These are phyloP conservation scores for Myxozyma neglecta DNA, from an alignment of 805 yeast species.

Conservation along the genomic window DNA sequence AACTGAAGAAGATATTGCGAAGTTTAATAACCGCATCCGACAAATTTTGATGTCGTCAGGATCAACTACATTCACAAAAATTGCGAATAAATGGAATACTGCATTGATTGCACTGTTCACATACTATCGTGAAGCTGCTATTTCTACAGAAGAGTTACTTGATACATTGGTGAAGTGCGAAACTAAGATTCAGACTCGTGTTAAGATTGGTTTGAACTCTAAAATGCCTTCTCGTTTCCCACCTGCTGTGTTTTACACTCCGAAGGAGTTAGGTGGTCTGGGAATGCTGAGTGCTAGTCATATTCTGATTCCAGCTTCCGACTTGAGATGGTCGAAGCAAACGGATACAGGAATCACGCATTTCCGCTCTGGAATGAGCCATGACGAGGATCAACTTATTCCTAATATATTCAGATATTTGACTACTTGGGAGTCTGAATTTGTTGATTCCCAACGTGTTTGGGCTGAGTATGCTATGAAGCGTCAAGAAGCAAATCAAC, in stretches of 20 bases:
- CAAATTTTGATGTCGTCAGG: slow-evolving; percentile 95
- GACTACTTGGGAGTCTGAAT: slow-evolving; percentile 96
- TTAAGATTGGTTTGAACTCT: slow-evolving; percentile 90
- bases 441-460: slow-evolving; percentile 88
- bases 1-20: slow-evolving; percentile 72
- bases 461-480: slow-evolving; percentile 97
- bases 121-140: slow-evolving; percentile 89
- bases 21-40: slow-evolving; percentile 78
- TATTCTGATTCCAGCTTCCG: slow-evolving; percentile 90
- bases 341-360: slow-evolving; percentile 94
- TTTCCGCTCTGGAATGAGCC: slow-evolving; percentile 91
- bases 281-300: slow-evolving; percentile 99
- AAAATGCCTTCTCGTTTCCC: slow-evolving; percentile 99
- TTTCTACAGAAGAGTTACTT: slow-evolving; percentile 72
- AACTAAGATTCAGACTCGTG: slow-evolving; percentile 89
- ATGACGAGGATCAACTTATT: slow-evolving; percentile 67
- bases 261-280: slow-evolving; percentile 93
- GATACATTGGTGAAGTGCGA: slow-evolving; percentile 88
- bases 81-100: slow-evolving; percentile 95
- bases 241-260: slow-evolving; percentile 97
- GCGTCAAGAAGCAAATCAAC: slow-evolving; percentile 80
- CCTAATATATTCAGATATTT: slow-evolving; percentile 93
- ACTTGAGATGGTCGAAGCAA: slow-evolving; percentile 85
- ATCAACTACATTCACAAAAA: slow-evolving; percentile 89
- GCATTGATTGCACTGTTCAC: slow-evolving; percentile 82